Evolutionary conservation across 2,329 filamentous ascomycete genomes (phyloP).

Genomic region (Harringtonia aguacate): DNA sequence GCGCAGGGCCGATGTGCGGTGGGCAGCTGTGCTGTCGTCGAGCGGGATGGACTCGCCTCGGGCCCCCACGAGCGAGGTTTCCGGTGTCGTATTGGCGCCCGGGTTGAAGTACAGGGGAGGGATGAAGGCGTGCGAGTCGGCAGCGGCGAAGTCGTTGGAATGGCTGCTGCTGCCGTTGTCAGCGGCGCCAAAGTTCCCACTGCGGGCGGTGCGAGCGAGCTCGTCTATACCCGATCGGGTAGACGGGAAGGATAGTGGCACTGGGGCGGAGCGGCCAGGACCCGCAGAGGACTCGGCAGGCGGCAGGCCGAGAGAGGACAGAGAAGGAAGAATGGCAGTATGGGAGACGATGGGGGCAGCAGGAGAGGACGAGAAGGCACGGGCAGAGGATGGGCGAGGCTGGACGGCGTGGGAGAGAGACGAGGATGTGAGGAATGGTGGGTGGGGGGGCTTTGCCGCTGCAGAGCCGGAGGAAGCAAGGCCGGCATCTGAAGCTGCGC

Average conservation of each 20-base stretch:
- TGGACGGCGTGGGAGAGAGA: background rate
- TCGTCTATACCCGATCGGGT: background rate
- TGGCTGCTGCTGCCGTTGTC: background rate
- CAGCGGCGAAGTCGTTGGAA: background rate
- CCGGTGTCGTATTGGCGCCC: conserved; percentile 23
- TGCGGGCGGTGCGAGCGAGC: background rate
- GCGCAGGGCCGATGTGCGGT: conserved; percentile 48
- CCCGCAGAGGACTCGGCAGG: background rate
- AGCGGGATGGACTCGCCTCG: conserved; percentile 45
- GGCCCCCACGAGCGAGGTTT: conserved; percentile 40
- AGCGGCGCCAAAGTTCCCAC: background rate
- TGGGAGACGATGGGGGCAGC: background rate
- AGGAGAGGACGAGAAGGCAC: background rate
- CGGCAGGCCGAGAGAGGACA: background rate
- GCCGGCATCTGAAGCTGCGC: conserved; percentile 6
- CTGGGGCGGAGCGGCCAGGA: background rate
- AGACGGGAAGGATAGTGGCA: background rate
- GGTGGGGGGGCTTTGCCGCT: background rate
- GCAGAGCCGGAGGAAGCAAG: conserved; percentile 4
- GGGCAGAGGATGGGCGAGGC: background rate
- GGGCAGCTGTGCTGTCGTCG: conserved; percentile 42
- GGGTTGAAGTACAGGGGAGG: conserved; percentile 1
- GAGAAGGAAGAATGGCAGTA: background rate
- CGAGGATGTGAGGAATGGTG: background rate
- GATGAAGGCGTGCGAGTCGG: background rate